phyloP scores from a whole-genome alignment of 495 filamentous ascomycete species.

The Penicillium arizonense region DNA sequence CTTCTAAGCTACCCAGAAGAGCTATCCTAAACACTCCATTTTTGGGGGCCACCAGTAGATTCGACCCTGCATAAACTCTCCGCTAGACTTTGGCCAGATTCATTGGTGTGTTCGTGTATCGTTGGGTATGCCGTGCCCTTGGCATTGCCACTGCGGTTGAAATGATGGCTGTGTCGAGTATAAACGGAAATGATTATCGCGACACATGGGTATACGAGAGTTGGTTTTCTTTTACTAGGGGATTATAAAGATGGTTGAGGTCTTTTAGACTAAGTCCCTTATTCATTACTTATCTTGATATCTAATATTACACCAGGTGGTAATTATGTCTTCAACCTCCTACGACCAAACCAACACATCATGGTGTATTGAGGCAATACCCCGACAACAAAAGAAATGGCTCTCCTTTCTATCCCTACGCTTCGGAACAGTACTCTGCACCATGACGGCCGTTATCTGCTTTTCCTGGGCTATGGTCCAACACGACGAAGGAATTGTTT shows the following conservation, averaged over 20 bases:
- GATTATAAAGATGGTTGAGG: neutral
- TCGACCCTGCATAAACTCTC: too few species aligned
- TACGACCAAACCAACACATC: neutral
- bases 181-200: conserved; percentile 10
- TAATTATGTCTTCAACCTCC: neutral
- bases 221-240: neutral
- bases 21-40: too few species aligned
- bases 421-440: conserved; percentile 8
- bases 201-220: neutral
- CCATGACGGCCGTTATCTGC: conserved; percentile 12
- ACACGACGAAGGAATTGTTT: conserved; percentile 9
- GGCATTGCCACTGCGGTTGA: conserved; percentile 10
- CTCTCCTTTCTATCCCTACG: conserved; percentile 14
- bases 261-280: neutral
- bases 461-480: conserved; percentile 16
- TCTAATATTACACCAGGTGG: neutral
- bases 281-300: neutral
- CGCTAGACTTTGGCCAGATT: too few species aligned
- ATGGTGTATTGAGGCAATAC: conserved; percentile 15
- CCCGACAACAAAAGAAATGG: conserved; percentile 15
- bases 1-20: too few species aligned
- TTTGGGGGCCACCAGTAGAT: too few species aligned
- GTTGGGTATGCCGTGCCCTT: conserved; percentile 6
- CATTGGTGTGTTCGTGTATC: neutral
- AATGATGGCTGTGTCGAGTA: conserved; percentile 11